Conservation (phyloP, 2,329 filamentous ascomycete species). For the Pyricularia grisea region DNA sequence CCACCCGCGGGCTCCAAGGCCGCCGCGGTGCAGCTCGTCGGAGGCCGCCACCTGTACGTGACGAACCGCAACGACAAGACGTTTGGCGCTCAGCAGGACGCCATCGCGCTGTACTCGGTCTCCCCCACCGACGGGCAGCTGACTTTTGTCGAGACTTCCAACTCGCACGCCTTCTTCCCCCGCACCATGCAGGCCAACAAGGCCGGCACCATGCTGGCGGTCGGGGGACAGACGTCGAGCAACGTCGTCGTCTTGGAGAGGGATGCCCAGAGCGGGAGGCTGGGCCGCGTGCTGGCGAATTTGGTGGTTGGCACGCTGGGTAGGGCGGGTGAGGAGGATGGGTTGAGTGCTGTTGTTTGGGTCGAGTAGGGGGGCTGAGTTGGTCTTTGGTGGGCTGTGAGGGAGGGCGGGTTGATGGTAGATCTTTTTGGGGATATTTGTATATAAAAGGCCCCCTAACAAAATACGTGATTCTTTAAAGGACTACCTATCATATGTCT, state of each 20-base stretch:
- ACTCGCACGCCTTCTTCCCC: slow-evolving; percentile 49
- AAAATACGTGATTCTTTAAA: too few species aligned
- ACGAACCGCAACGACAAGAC: slow-evolving; percentile 53
- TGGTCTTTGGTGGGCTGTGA: neutral
- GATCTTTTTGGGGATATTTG: neutral
- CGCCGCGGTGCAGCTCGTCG: slow-evolving; percentile 39
- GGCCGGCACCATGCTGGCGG: slow-evolving; percentile 48
- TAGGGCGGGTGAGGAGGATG: slow-evolving; percentile 32
- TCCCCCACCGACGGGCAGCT: slow-evolving; percentile 35
- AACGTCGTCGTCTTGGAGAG: slow-evolving; percentile 49
- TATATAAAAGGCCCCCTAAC: too few species aligned
- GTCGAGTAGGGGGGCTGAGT: slow-evolving; percentile 37
- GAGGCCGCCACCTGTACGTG: slow-evolving; percentile 46
- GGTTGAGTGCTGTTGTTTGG: slow-evolving; percentile 38
- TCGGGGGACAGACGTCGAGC: slow-evolving; percentile 52
- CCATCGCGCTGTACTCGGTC: slow-evolving; percentile 43
- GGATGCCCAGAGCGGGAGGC: slow-evolving; percentile 42
- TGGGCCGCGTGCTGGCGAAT: slow-evolving; percentile 37
- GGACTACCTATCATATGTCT: too few species aligned
- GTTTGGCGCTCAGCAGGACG: slow-evolving; percentile 44
- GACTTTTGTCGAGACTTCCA: slow-evolving; percentile 40
- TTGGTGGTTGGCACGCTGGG: slow-evolving; percentile 30
- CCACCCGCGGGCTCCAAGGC: slow-evolving; percentile 38
- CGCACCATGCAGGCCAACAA: slow-evolving; percentile 54
- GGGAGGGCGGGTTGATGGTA: neutral